Evolutionary conservation across 2,329 filamentous ascomycete species (phyloP).

Genomic region (Xylariomycetidae sp.): DNA sequence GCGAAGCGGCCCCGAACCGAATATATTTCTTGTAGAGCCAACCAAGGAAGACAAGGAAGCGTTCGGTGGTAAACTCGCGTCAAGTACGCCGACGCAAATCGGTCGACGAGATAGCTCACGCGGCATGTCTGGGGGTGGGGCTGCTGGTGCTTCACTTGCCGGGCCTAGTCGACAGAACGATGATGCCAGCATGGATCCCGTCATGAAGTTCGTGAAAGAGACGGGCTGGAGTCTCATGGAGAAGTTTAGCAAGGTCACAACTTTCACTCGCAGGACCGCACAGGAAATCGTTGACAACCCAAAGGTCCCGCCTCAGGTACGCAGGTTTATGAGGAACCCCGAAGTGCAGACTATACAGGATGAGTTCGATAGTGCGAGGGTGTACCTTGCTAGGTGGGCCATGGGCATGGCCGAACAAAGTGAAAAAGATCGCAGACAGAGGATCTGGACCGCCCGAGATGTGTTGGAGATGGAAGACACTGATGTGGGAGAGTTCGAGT

Average conservation of each 20-base stretch:
- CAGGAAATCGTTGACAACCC: conserved; percentile 90
- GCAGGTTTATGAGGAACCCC: conserved; percentile 78
- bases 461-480: conserved; percentile 92
- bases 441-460: conserved; percentile 91
- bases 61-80: conserved; percentile 64
- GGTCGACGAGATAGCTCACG: conserved; percentile 34
- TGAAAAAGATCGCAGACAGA: conserved; percentile 76
- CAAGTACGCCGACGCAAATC: conserved; percentile 38
- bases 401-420: conserved; percentile 99
- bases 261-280: conserved; percentile 86
- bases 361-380: conserved; percentile 91
- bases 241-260: conserved; percentile 95
- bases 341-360: conserved; percentile 94
- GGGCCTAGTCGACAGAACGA: conserved; percentile 33
- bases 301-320: conserved; percentile 82
- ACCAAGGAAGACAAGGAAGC: conserved; percentile 76
- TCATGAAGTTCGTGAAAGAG: conserved; percentile 91
- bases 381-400: conserved; percentile 94
- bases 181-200: conserved; percentile 82
- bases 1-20: conserved; percentile 79
- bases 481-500: conserved; percentile 91
- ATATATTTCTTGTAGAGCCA: conserved; percentile 87
- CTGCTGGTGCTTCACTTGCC: conserved; percentile 31
- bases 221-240: conserved; percentile 95
- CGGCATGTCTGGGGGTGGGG: conserved; percentile 26